Conservation (phyloP, 257 asterid genomes). For the Solanum corneliomulleri region DNA sequence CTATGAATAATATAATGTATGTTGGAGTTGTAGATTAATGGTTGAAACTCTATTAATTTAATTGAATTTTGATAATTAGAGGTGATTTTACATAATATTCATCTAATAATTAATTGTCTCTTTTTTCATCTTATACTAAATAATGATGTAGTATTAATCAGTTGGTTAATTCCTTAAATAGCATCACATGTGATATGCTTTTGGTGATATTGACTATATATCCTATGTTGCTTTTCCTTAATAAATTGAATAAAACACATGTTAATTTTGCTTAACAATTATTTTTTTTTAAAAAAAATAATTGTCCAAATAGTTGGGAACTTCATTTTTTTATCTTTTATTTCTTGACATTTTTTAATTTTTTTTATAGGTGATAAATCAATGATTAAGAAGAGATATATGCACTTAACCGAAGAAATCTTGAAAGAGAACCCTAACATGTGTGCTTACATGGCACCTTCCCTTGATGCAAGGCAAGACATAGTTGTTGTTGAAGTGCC, state of each 20-base stretch:
- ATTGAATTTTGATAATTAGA: background rate
- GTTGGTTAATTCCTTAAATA: background rate
- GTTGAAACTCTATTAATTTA: background rate
- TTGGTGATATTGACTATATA: background rate
- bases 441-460: slow-evolving; percentile 59
- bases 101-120: background rate
- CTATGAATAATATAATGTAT: background rate
- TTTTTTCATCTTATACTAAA: background rate
- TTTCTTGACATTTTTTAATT: background rate
- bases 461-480: slow-evolving; percentile 64
- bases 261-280: background rate
- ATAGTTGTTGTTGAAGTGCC: slow-evolving; percentile 71
- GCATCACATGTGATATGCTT: background rate
- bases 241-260: background rate
- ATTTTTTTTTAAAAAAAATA: background rate
- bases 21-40: background rate
- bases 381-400: slow-evolving; percentile 49
- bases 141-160: background rate
- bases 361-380: slow-evolving; percentile 65
- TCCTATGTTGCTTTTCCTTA: background rate
- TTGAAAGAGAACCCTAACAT: slow-evolving; percentile 44
- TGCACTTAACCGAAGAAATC: slow-evolving; percentile 53
- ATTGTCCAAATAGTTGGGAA: background rate
- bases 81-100: background rate
- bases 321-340: no score